Conservation (phyloP, 169 alveolate species). For the Plasmodium gallinaceum region DNA sequence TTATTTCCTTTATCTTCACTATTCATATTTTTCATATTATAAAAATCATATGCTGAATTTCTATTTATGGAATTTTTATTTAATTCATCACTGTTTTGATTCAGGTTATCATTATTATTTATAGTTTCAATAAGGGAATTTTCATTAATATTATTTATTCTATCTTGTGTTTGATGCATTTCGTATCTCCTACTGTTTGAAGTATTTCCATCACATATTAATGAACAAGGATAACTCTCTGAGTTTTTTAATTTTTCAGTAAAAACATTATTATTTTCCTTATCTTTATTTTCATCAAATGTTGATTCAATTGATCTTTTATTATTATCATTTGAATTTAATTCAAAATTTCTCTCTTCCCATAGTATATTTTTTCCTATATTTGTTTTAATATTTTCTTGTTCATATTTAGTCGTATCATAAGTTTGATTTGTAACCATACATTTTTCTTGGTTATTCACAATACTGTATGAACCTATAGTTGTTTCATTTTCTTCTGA, state of each 20-base stretch:
- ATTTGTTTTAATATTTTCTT: conserved; percentile 11
- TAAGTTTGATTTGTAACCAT: not conserved
- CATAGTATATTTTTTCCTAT: not conserved
- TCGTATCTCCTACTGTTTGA: conserved; percentile 3
- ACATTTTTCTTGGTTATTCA: not conserved
- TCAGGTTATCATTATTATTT: conserved; percentile 28
- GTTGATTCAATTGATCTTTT: not conserved
- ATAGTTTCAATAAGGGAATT: conserved; percentile 7
- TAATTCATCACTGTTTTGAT: conserved; percentile 14
- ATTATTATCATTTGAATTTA: conserved; percentile 10
- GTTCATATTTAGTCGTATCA: conserved; percentile 14
- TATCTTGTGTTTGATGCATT: conserved; percentile 14
- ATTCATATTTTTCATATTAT: conserved; percentile 13
- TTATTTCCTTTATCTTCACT: conserved; percentile 12
- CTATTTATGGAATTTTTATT: conserved; percentile 2
- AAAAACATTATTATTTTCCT: conserved; percentile 21
- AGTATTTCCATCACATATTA: conserved; percentile 5
- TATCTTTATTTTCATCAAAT: conserved; percentile 9
- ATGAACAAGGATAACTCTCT: conserved; percentile 17
- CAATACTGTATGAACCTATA: not conserved
- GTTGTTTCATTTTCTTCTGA: not conserved
- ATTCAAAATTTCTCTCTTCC: conserved; percentile 6
- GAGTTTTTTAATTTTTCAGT: conserved; percentile 24
- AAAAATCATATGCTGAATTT: conserved; percentile 3
- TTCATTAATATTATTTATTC: conserved; percentile 14